Base-by-base conservation (phyloP, 1,139 yeast genomes). In the Suhomyces chickasaworum region DNA sequence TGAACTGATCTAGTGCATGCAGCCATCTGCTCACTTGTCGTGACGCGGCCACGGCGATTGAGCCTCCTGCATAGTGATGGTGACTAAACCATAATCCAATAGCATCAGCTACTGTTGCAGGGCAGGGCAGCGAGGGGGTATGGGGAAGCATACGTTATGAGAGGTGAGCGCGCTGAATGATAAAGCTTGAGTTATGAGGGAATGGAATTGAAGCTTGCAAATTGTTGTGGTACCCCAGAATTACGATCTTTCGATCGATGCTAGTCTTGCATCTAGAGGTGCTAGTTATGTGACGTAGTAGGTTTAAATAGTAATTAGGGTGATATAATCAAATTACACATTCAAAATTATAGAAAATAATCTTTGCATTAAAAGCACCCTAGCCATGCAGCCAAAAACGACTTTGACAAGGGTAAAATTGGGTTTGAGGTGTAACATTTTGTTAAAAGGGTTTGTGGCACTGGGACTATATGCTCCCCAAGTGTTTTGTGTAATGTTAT, bases 281-380 rank as follows among this genome's bases (percentile, higher is more conserved):
- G 9, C 3, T 8, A 6, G 10, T 7, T 7, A 29, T n/a, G 15
- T 29, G 17, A 29, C 16, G 32, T 29, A 29, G 32, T 29, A 4
- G 13, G 17, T 15, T 23, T 35, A 21, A 35, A 35, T 23, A 35
- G 37, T 35, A 35, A 35, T 35, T 35, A 35, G 27, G 25, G 37
- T 35, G 37, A 35, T 35, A 35, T 35, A 35, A 35, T 35, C 37
- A 35, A 17, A 15, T n/a, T n/a, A 23, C 17, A 35, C 37, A 35
- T 15, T 35, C 37, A 22, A 22, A 15, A 13, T 9, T 8, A 7
- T 20, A 35, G 37, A 35, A 20, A 35, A 35, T 35, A 35, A 21
- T 21, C n/a, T 13, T 12, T 17, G 32, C 17, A 29, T 29, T 7
- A 13, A 29, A 13, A 29, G 17, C 32, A 33, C 29, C 29, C 29